phyloP scores from a whole-genome alignment of 257 asterid genomes.

The Nicotiana obtusifolia region DNA sequence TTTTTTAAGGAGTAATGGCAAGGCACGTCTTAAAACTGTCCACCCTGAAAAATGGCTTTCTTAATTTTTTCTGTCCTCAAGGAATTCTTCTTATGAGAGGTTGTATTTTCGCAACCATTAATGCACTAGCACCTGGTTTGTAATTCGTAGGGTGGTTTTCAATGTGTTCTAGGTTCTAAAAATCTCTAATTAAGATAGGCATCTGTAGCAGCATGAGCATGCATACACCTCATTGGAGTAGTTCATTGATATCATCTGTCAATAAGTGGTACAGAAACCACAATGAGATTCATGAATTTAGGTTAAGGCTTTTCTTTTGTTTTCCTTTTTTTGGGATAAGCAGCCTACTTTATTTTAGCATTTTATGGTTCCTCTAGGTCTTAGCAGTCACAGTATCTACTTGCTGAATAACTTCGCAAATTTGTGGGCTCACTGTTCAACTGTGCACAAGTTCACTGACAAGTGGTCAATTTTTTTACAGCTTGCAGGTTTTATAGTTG shows the following conservation, averaged over 20 bases:
- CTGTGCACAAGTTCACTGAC: neutral
- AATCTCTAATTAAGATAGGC: neutral
- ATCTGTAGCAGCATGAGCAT: neutral
- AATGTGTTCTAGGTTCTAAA: neutral
- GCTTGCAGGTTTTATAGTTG: conserved; percentile 70
- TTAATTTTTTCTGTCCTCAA: neutral
- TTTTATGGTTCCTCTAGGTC: neutral
- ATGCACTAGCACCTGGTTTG: neutral
- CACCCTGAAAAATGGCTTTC: neutral
- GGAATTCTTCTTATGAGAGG: neutral
- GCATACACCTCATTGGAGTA: neutral
- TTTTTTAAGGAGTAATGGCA: neutral
- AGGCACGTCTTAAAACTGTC: neutral
- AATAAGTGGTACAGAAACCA: neutral
- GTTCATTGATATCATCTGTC: neutral
- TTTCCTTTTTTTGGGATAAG: neutral
- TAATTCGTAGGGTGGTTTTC: neutral
- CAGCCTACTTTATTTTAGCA: neutral
- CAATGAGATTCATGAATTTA: neutral
- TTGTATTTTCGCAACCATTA: neutral
- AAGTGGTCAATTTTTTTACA: conserved; percentile 17
- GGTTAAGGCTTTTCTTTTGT: neutral
- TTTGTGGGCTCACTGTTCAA: neutral
- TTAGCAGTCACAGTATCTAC: neutral
- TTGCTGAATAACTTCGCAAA: neutral